A percentile compares a stretch with the other conserved stretches of the same genome.
These are phyloP conservation scores for Aspergillus conjunctus DNA, from an alignment of 495 filamentous ascomycete species.

Conservation along the genomic window DNA sequence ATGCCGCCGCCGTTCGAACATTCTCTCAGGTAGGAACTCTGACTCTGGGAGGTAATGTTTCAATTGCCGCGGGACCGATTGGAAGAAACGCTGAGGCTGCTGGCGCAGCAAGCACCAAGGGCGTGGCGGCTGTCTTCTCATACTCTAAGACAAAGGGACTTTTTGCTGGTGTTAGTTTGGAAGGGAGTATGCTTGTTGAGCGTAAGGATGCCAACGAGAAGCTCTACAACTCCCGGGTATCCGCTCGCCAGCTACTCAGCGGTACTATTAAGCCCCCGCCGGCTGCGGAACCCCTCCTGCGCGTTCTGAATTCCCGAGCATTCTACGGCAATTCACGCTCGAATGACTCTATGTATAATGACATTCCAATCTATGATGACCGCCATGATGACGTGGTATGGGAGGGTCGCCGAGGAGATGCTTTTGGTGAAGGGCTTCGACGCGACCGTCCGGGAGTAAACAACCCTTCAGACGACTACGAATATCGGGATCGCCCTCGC, in stretches of 20 bases:
- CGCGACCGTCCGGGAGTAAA: conserved; percentile 57
- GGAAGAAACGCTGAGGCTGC: conserved; percentile 96
- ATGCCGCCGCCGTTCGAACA: conserved; percentile 84
- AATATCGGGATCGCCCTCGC: conserved; percentile 65
- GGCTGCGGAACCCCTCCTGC: conserved; percentile 79
- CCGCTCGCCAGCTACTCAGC: conserved; percentile 78
- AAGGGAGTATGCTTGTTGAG: conserved; percentile 88
- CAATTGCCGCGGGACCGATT: conserved; percentile 89
- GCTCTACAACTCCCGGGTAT: conserved; percentile 80
- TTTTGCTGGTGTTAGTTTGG: conserved; percentile 92
- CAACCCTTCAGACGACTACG: conserved; percentile 49
- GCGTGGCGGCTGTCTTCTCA: conserved; percentile 89
- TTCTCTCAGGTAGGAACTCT: conserved; percentile 91
- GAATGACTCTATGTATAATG: conserved; percentile 83
- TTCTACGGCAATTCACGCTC: conserved; percentile 65
- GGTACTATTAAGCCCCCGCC: conserved; percentile 78
- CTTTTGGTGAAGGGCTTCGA: conserved; percentile 72
- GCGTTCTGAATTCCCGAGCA: conserved; percentile 76
- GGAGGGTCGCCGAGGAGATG: conserved; percentile 76
- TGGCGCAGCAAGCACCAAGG: conserved; percentile 86
- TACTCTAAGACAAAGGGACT: conserved; percentile 97
- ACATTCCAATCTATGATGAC: conserved; percentile 89
- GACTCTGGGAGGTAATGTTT: conserved; percentile 94
- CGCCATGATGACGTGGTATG: conserved; percentile 89
- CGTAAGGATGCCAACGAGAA: conserved; percentile 96